Base-by-base conservation (phyloP, 2,329 filamentous ascomycete genomes). In the Neopestalotiopsis rosae region DNA sequence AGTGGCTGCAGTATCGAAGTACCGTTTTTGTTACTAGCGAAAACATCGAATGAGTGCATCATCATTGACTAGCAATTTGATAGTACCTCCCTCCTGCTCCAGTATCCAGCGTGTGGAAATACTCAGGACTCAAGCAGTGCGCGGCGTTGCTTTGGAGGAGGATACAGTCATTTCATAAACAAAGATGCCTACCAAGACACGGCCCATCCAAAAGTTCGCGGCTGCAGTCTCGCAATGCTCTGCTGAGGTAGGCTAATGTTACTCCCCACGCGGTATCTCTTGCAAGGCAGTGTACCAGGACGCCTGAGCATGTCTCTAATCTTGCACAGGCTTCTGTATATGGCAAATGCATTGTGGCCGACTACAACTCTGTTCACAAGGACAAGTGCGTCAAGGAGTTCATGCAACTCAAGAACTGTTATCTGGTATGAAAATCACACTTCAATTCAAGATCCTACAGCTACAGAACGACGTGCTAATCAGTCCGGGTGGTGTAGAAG, bases 331-430 rank as follows among this genome's bases (percentile, higher is more conserved):
- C 94, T 66, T 87, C 94, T 2, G 85, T 89, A 13, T 99, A 98
- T 77, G 96, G 95, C 73, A 95, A 94, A 85, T 99, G 96, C 79
- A 91, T 99, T 72, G 88, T 95, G 65, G 89, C 90, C 52, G 95
- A 98, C 78, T 98, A 97, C 82, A 95, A 95, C 77, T 89, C 94
- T 4, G 89, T 97, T 3, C 89, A 94, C 74, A 97, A 97, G 78
- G 94, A 98, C 78, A 96, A 96, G 85, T 99, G 96, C 77, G 86
- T 87, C 4, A 90, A 89, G 69, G 94, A 98, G 77, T 98, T 99
- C 74, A 84, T 96, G 80, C 90, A 84, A 72, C 80, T 98, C 63
- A 97, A 97, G 79, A 87, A 97, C 73, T 98, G 95, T 78, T 97
- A 94, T 77, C 76, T 97, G 76, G 95, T 97, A 85, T 75, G 88